These are phyloP conservation scores for Isabelozyma heimii DNA, from an alignment of 805 yeast genomes.

Conservation along the genomic window DNA sequence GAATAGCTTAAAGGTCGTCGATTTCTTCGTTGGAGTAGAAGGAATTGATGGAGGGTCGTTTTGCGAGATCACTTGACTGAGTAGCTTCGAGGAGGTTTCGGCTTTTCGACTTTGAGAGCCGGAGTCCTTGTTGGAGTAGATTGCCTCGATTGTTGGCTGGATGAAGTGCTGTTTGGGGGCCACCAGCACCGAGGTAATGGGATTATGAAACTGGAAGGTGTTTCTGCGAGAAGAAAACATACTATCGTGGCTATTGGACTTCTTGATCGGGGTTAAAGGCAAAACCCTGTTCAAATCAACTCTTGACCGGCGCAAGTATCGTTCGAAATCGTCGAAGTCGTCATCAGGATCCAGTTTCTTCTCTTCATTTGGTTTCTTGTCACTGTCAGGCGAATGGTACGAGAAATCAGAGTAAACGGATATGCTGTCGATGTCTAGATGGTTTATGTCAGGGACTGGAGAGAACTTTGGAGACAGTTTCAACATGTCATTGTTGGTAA, in stretches of 20 bases:
- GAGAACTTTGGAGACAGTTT: background rate
- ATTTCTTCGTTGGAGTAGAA: slow-evolving; percentile 6
- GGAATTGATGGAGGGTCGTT: slow-evolving; percentile 14
- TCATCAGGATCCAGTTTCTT: background rate
- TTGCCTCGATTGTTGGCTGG: slow-evolving; percentile 32
- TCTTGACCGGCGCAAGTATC: slow-evolving; percentile 31
- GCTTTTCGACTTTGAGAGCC: background rate
- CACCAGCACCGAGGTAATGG: slow-evolving; percentile 24
- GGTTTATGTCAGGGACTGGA: background rate
- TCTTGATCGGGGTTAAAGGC: slow-evolving; percentile 20
- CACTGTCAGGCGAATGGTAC: slow-evolving; percentile 15
- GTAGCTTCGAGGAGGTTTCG: slow-evolving; percentile 2
- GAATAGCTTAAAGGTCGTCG: background rate
- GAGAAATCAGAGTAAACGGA: slow-evolving; percentile 22
- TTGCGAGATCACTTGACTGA: background rate
- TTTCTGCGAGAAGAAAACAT: slow-evolving; percentile 7
- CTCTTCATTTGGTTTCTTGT: background rate
- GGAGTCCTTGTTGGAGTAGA: slow-evolving; percentile 14
- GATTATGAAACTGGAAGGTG: slow-evolving; percentile 36
- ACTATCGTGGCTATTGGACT: slow-evolving; percentile 25
- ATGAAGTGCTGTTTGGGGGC: slow-evolving; percentile 10
- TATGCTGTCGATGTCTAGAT: slow-evolving; percentile 13
- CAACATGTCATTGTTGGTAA: background rate
- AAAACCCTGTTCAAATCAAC: slow-evolving; percentile 27
- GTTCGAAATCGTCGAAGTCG: slow-evolving; percentile 26